Conservation (phyloP, 306 rosid species). For the Quercus wislizeni region DNA sequence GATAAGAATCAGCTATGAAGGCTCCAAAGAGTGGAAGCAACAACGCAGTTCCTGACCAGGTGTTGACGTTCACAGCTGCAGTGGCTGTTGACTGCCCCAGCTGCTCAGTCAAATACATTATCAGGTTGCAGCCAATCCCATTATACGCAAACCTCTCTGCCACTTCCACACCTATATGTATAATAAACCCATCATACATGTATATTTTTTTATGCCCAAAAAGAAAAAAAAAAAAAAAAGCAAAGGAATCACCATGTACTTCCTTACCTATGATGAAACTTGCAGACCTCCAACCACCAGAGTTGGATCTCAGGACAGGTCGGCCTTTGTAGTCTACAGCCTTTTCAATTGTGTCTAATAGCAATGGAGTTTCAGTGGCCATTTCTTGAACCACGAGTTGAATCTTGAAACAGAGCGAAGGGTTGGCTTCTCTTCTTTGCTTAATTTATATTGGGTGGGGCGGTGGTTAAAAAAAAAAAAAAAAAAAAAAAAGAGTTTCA, state of each 20-base stretch:
- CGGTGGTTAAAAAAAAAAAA: no score
- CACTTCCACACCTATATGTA: constrained; percentile 34
- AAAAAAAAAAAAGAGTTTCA: no score
- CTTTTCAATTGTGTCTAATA: constrained; percentile 24
- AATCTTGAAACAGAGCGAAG: no score
- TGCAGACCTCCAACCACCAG: constrained; percentile 51
- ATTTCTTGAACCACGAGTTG: no score
- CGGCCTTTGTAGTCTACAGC: constrained; percentile 38
- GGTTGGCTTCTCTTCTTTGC: no score
- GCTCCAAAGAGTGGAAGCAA: constrained; percentile 53
- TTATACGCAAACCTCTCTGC: constrained; percentile 53
- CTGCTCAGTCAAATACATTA: constrained; percentile 14
- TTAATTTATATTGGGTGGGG: no score
- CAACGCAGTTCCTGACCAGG: constrained; percentile 52
- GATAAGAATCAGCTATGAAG: constrained; percentile 50
- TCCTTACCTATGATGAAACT: constrained; percentile 22
- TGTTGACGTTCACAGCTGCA: constrained; percentile 51
- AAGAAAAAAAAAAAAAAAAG: no score
- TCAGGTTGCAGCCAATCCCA: constrained; percentile 47
- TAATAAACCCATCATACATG: no score
- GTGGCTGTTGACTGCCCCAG: not conserved
- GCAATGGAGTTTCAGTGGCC: constrained; percentile 24
- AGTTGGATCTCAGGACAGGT: constrained; percentile 21
- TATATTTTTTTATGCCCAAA: no score
- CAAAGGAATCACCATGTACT: no score